Evolutionary conservation across 495 filamentous ascomycete genomes (phyloP).

Genomic region (Hypoxylon rickii): DNA sequence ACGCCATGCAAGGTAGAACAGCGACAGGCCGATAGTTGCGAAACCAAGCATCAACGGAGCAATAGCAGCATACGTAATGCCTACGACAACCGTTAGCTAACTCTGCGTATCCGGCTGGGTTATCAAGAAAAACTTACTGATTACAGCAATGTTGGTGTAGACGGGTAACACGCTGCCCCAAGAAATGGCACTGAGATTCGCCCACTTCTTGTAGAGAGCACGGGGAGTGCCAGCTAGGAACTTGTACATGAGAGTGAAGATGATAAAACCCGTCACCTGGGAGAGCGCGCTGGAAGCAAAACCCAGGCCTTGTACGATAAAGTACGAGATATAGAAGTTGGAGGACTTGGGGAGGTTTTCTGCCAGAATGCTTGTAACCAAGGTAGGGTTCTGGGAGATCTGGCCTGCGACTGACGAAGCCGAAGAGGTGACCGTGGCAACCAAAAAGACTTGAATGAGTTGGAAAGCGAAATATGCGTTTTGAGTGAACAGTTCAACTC

Average conservation of each 20-base stretch:
- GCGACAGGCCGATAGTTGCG: constrained; percentile 76
- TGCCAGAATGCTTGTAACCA: constrained; percentile 68
- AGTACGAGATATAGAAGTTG: constrained; percentile 95
- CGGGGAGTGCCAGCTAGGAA: constrained; percentile 61
- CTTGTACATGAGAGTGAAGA: constrained; percentile 79
- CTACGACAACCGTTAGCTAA: constrained; percentile 42
- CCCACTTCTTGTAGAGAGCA: constrained; percentile 63
- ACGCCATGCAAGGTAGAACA: constrained; percentile 92
- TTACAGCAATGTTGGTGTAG: constrained; percentile 82
- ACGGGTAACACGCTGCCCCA: constrained; percentile 92
- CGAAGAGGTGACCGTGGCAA: constrained; percentile 78
- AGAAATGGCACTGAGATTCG: constrained; percentile 64
- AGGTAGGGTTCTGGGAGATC: constrained; percentile 67
- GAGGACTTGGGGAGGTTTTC: constrained; percentile 76
- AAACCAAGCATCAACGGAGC: constrained; percentile 90
- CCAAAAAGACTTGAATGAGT: constrained; percentile 91
- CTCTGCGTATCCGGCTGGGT: background rate
- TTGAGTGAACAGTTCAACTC: constrained; percentile 84
- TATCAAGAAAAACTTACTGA: constrained; percentile 58
- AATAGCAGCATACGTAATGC: constrained; percentile 87
- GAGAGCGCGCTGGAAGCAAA: constrained; percentile 75
- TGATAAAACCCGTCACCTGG: constrained; percentile 75
- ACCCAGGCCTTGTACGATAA: constrained; percentile 90
- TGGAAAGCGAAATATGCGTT: constrained; percentile 96
- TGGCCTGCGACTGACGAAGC: constrained; percentile 66